Conservation (phyloP, 257 asterid species). For the Solanum rostratum region DNA sequence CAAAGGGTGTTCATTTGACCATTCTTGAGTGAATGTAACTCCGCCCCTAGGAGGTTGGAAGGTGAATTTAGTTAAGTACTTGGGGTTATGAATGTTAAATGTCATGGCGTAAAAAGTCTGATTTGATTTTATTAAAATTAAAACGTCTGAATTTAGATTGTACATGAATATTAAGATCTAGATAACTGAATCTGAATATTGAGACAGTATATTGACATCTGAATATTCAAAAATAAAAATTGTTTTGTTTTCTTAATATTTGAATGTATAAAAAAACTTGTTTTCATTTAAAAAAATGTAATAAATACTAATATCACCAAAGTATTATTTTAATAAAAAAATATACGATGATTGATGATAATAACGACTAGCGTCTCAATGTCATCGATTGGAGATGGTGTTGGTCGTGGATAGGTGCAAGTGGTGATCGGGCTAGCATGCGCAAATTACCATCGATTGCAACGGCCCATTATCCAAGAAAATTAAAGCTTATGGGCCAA, state of each 20-base stretch:
- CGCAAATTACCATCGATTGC: neutral
- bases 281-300: no score
- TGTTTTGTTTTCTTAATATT: no score
- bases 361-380: neutral
- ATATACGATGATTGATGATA: neutral
- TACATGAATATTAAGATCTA: neutral
- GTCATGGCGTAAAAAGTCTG: neutral
- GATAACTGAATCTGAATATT: neutral
- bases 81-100: neutral
- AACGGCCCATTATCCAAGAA: neutral
- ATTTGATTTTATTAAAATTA: neutral
- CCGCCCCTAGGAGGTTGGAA: neutral
- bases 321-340: no score
- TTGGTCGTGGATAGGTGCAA: neutral
- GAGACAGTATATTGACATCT: neutral
- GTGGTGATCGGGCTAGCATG: no score
- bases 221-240: neutral
- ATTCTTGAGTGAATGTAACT: no score
- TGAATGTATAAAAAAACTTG: no score
- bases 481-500: neutral
- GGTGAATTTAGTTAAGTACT: neutral
- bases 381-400: neutral
- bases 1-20: no score
- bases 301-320: no score
- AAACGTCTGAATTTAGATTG: neutral